Evolutionary conservation across 768 basidiomycete genomes (phyloP).

Genomic region (Psilocybe tampanensis): DNA sequence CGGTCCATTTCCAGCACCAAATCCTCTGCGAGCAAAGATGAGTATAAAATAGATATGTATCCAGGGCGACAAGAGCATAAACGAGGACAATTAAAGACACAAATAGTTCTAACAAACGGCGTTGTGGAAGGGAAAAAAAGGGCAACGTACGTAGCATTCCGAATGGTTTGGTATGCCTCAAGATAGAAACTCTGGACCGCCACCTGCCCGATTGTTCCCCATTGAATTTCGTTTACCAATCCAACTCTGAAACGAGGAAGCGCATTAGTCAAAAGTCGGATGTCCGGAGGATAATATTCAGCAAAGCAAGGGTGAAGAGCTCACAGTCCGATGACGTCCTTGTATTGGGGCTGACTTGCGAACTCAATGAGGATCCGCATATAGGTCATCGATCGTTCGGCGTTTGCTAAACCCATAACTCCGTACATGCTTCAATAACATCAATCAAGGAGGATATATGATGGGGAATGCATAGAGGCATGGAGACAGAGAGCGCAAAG

Average conservation of each 20-base stretch:
- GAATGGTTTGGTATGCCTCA: slow-evolving; percentile 48
- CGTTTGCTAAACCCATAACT: slow-evolving; percentile 90
- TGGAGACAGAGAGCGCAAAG: slow-evolving; percentile 14
- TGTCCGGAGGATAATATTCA: neutral
- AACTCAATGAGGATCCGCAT: slow-evolving; percentile 84
- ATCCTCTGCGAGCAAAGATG: slow-evolving; percentile 47
- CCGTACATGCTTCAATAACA: slow-evolving; percentile 54
- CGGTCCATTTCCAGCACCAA: slow-evolving; percentile 63
- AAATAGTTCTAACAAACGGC: neutral
- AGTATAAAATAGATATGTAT: neutral
- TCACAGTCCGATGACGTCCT: slow-evolving; percentile 70
- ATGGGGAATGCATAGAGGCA: slow-evolving; percentile 13
- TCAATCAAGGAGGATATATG: slow-evolving; percentile 3
- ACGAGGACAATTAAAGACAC: neutral
- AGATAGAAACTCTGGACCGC: slow-evolving; percentile 45
- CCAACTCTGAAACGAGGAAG: slow-evolving; percentile 40
- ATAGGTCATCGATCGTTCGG: slow-evolving; percentile 81
- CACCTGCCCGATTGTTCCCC: slow-evolving; percentile 55
- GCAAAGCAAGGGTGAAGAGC: slow-evolving; percentile 17
- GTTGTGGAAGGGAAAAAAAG: neutral
- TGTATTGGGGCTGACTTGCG: slow-evolving; percentile 79
- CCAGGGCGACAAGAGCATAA: neutral
- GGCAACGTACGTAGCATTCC: slow-evolving; percentile 39
- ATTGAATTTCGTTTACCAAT: slow-evolving; percentile 66
- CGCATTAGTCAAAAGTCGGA: slow-evolving; percentile 4